Base-by-base conservation (phyloP, 2,329 filamentous ascomycete species). In the Talaromyces verruculosus region DNA sequence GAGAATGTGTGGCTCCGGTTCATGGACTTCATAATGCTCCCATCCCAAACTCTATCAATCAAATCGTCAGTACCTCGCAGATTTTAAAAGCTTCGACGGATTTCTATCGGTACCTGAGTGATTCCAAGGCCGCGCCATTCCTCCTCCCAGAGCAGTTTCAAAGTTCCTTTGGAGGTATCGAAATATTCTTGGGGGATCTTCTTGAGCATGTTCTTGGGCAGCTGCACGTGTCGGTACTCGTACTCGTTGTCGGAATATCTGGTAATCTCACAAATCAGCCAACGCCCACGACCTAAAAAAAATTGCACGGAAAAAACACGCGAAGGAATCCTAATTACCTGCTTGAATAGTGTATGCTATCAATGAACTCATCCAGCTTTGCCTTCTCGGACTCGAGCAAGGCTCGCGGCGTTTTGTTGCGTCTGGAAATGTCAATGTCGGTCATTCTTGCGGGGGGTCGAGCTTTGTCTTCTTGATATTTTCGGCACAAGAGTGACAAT, bases 11-110 rank as follows among this genome's bases (percentile, higher is more conserved):
- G 95, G 95, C 82, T 99, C 95, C 51, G 95, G 95, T 80, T 98
- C 95, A 79, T 99, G 95, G 64, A 99, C 95, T 80, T 99, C 95
- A 78, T 99, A 99, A 80, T 99, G 95, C 79, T 98, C 94, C 95
- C 95, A 99, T 66, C 95, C 95, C 74, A 99, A 84, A 83, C 94
- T 98, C 93, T 98, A 76, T 60, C 33, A 28, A 76, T 60, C 33
- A 28, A 45, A 65, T 49, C 17, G 37, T 65, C 6, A 67, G 57
- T 35, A 59, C 28, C 25, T 28, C 22, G 28, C 37, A 45, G 13
- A 37, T 39, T 5, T 2, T 3, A 4, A 13, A 41, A 60, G 22
- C 22, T 33, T 17, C 4, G 37, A 60, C n/a, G 17, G 49, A 30
- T 51, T 25, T 5, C 17, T 33, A 45, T 61, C 84, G 58, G 58